Percentiles rank a stretch among this genome's conserved stretches.
phyloP scores from a whole-genome alignment of 2,329 filamentous ascomycete species.

The Hypoxylon sp. region DNA sequence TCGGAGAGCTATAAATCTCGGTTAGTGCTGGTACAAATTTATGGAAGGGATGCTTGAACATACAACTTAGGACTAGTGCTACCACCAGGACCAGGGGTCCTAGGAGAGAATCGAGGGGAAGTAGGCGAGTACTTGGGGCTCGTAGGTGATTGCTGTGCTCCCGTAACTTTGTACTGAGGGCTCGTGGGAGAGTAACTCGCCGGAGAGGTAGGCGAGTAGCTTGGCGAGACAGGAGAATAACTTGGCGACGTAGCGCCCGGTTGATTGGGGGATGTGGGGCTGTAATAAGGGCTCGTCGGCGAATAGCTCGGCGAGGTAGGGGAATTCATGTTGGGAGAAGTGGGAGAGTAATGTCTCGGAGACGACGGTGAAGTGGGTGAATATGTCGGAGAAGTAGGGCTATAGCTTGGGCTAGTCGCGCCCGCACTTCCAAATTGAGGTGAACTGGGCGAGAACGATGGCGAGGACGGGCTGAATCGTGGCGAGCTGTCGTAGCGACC shows the following conservation, averaged over 20 bases:
- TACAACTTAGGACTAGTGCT: conserved; percentile 61
- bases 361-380: conserved; percentile 73
- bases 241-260: conserved; percentile 68
- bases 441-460: conserved; percentile 71
- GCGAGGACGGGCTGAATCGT: conserved; percentile 74
- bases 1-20: conserved; percentile 51
- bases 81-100: conserved; percentile 59
- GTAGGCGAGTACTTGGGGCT: conserved; percentile 82
- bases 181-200: conserved; percentile 75
- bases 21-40: conserved; percentile 35
- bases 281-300: conserved; percentile 79
- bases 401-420: conserved; percentile 73
- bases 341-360: conserved; percentile 73
- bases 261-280: conserved; percentile 75
- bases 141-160: conserved; percentile 72
- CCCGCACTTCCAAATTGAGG: conserved; percentile 67
- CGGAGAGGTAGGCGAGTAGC: conserved; percentile 82
- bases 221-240: conserved; percentile 80
- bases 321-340: conserved; percentile 82
- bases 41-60: conserved; percentile 42
- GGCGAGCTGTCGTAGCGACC: conserved; percentile 71
- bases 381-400: conserved; percentile 76
- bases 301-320: conserved; percentile 82
- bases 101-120: conserved; percentile 64
- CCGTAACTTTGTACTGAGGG: conserved; percentile 70